These are phyloP conservation scores for Fusarium sororula DNA, from an alignment of 2,329 filamentous ascomycete species.

Conservation along the genomic window DNA sequence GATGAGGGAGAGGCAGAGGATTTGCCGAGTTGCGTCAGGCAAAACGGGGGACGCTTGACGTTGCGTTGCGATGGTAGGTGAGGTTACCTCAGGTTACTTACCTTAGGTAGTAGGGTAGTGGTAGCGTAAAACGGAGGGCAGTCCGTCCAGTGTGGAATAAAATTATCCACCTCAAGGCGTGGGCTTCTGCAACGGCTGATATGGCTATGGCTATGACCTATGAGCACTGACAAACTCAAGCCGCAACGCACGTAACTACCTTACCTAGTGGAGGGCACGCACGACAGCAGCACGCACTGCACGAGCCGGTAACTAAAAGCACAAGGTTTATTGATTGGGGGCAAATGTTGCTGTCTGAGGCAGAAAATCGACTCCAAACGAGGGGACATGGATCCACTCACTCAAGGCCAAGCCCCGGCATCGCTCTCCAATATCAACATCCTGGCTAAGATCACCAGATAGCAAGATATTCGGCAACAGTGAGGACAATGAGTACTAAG, in stretches of 20 bases:
- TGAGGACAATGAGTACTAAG: background rate
- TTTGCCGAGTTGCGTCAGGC: slow-evolving; percentile 40
- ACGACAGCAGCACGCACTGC: slow-evolving; percentile 7
- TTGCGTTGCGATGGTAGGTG: slow-evolving; percentile 18
- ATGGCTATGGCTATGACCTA: slow-evolving; percentile 9
- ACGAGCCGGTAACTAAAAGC: slow-evolving; percentile 16
- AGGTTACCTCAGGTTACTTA: background rate
- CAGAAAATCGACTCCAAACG: slow-evolving; percentile 33
- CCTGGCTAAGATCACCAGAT: slow-evolving; percentile 3
- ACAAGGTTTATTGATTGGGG: background rate
- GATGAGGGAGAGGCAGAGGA: slow-evolving; percentile 9
- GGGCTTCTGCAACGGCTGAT: background rate
- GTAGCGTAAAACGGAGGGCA: slow-evolving; percentile 10
- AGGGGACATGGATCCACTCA: slow-evolving; percentile 23
- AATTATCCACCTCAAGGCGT: slow-evolving; percentile 35
- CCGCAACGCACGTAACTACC: background rate
- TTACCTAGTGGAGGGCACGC: background rate
- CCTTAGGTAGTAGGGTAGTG: background rate
- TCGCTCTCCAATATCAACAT: slow-evolving; percentile 14
- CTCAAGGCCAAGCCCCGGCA: slow-evolving; percentile 20
- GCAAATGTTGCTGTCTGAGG: slow-evolving; percentile 44
- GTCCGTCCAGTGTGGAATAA: slow-evolving; percentile 39
- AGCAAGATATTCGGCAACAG: background rate
- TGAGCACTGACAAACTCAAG: slow-evolving; percentile 25
- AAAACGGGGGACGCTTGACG: slow-evolving; percentile 37